Percentiles rank a stretch among this genome's conserved stretches.
These are phyloP conservation scores for Triticum aestivum DNA, from an alignment of 176 grass and related monocot genomes.

Conservation along the genomic window DNA sequence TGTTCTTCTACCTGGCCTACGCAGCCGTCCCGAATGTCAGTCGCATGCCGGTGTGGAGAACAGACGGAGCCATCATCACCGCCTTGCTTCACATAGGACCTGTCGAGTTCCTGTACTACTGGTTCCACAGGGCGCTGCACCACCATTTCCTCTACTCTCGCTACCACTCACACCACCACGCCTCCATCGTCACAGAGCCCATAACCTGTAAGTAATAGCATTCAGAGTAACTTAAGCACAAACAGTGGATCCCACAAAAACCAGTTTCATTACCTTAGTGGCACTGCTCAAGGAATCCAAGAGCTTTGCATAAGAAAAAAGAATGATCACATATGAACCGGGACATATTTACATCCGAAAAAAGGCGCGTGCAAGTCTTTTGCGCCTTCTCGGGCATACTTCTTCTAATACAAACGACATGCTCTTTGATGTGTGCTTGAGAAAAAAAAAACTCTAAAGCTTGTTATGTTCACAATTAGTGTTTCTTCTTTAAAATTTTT, in stretches of 20 bases:
- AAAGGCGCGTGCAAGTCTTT: background rate
- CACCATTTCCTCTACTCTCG: conserved; percentile 93
- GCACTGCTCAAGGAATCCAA: background rate
- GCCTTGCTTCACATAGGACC: conserved; percentile 59
- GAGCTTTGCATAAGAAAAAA: conserved; percentile 20
- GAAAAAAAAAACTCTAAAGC: background rate
- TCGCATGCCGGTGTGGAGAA: conserved; percentile 61
- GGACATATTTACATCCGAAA: background rate
- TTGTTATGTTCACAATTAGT: background rate
- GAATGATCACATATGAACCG: background rate
- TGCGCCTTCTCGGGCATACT: background rate
- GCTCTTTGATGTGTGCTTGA: background rate
- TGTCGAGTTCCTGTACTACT: conserved; percentile 95
- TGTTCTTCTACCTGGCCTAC: conserved; percentile 56
- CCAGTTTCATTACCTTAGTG: background rate
- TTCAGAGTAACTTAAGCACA: background rate
- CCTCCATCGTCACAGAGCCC: conserved; percentile 83
- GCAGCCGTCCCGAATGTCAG: conserved; percentile 13
- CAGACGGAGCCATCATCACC: conserved; percentile 53
- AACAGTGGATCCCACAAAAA: background rate
- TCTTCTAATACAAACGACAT: background rate
- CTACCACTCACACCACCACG: conserved; percentile 83
- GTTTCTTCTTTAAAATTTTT: background rate
- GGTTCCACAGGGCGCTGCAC: conserved; percentile 87
- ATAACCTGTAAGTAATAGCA: conserved; percentile 78